These are phyloP conservation scores for Teratosphaeriaceae sp. DNA, from an alignment of 2,329 filamentous ascomycete genomes.

Conservation along the genomic window DNA sequence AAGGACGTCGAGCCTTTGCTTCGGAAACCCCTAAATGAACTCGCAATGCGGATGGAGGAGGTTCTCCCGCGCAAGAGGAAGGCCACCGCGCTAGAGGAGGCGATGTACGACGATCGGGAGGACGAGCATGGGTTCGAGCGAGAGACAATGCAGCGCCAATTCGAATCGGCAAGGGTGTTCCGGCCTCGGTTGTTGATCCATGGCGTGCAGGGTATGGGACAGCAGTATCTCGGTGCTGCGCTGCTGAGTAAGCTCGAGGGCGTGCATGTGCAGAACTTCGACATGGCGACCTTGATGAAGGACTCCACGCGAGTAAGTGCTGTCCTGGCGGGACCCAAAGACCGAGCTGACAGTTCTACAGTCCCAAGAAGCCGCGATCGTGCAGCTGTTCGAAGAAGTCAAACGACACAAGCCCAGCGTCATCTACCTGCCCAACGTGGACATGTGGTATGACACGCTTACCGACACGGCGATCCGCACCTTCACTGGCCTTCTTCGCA, in stretches of 20 bases:
- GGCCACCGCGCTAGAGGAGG: constrained; percentile 85
- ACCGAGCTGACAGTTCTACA: constrained; percentile 12
- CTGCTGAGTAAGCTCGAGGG: constrained; percentile 88
- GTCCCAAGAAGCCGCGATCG: constrained; percentile 79
- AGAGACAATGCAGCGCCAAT: constrained; percentile 64
- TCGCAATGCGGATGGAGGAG: constrained; percentile 58
- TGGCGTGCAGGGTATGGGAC: constrained; percentile 85
- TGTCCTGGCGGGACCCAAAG: background rate
- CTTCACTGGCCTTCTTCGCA: constrained; percentile 73
- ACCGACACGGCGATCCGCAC: constrained; percentile 62
- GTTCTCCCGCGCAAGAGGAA: constrained; percentile 80
- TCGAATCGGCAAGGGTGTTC: constrained; percentile 83
- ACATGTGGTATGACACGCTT: constrained; percentile 75
- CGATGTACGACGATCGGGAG: constrained; percentile 83
- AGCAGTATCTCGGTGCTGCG: constrained; percentile 79
- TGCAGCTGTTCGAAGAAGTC: constrained; percentile 85
- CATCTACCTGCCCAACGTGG: constrained; percentile 86
- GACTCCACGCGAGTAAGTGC: constrained; percentile 61
- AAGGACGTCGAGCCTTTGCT: constrained; percentile 76
- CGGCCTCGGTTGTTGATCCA: constrained; percentile 78
- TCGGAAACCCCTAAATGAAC: constrained; percentile 61
- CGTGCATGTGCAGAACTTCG: constrained; percentile 90
- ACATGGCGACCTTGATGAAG: constrained; percentile 77
- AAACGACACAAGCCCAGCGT: constrained; percentile 93
- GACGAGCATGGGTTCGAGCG: constrained; percentile 77